phyloP scores from a whole-genome alignment of 208 protist species.

The Wallacemonas sp. region DNA sequence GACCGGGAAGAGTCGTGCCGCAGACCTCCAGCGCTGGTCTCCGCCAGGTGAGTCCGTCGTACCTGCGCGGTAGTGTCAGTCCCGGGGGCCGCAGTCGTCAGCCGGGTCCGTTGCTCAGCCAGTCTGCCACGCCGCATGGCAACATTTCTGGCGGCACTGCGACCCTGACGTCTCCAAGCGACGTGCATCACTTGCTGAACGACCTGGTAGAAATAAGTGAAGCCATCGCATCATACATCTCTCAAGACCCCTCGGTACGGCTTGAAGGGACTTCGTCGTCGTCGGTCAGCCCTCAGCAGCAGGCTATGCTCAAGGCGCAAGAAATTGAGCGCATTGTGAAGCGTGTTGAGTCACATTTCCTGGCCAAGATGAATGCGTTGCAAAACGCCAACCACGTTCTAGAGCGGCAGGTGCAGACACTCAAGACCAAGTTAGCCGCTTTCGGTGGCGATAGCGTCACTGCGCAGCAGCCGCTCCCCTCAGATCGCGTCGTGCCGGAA shows the following conservation, averaged over 20 bases:
- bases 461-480: background rate
- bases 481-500: background rate
- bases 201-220: conserved; percentile 74
- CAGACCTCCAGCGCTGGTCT: background rate
- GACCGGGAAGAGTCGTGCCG: background rate
- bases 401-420: conserved; percentile 13
- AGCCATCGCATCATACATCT: conserved; percentile 53
- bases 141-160: background rate
- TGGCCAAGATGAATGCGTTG: conserved; percentile 41
- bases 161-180: conserved; percentile 8
- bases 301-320: conserved; percentile 62
- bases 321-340: conserved; percentile 84
- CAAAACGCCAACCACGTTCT: conserved; percentile 39
- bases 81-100: background rate
- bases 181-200: conserved; percentile 54
- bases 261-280: conserved; percentile 5
- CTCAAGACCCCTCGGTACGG: conserved; percentile 22
- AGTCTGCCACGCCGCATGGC: background rate
- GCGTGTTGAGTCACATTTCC: conserved; percentile 78
- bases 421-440: conserved; percentile 1
- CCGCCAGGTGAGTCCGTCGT: background rate
- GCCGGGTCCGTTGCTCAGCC: conserved; percentile 1
- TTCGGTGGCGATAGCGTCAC: background rate
- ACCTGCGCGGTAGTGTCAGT: background rate
- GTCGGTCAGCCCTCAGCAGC: conserved; percentile 23